Evolutionary conservation across 176 grass and related monocot genomes (phyloP).

Genomic region (Zea luxurians): DNA sequence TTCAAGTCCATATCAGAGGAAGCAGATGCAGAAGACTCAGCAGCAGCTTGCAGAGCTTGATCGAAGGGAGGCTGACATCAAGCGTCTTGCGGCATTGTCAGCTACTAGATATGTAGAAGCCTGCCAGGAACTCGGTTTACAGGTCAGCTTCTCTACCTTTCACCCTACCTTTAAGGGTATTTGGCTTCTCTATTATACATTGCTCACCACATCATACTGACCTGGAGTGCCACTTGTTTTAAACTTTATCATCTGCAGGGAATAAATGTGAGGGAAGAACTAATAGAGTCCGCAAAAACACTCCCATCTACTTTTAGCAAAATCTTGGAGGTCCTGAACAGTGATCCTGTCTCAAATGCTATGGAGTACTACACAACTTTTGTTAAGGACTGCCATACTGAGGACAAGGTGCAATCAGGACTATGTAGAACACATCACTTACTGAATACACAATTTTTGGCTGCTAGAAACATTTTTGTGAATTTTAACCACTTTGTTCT

Average conservation of each 20-base stretch:
- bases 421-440: constrained; percentile 12
- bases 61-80: constrained; percentile 84
- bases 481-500: constrained; percentile 33
- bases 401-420: constrained; percentile 66
- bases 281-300: constrained; percentile 77
- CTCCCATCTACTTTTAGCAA: constrained; percentile 76
- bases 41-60: constrained; percentile 88
- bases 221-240: not conserved
- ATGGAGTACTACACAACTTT: constrained; percentile 78
- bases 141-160: constrained; percentile 42
- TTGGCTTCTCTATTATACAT: not conserved
- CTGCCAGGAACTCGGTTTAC: constrained; percentile 85
- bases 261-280: constrained; percentile 69
- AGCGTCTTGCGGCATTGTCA: constrained; percentile 71
- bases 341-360: constrained; percentile 64
- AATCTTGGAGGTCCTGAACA: constrained; percentile 74
- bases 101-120: constrained; percentile 79
- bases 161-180: not conserved
- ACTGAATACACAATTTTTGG: constrained; percentile 1
- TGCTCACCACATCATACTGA: constrained; percentile 1
- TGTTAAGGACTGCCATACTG: constrained; percentile 78
- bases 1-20: constrained; percentile 83
- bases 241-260: constrained; percentile 48
- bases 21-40: constrained; percentile 91
- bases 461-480: constrained; percentile 12